Conservation (phyloP, 768 basidiomycete species). For the Mycena latifolia region DNA sequence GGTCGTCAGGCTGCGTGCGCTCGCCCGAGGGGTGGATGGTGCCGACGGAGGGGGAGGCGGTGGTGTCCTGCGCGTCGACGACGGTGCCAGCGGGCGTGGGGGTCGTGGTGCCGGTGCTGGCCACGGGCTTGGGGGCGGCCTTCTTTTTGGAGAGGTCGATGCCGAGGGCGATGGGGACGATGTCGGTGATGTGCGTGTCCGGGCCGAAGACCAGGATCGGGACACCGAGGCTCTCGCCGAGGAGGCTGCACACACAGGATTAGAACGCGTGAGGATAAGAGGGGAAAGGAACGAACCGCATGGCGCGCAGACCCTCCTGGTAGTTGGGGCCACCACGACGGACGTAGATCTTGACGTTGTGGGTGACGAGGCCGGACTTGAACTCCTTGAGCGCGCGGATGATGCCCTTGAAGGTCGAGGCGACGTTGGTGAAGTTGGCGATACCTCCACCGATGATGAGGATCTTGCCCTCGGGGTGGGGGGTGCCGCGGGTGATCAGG, state of each 20-base stretch:
- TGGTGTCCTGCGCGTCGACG: conserved; percentile 50
- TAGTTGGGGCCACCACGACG: conserved; percentile 99
- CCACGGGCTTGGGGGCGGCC: conserved; percentile 48
- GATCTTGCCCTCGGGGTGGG: conserved; percentile 91
- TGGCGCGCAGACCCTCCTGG: conserved; percentile 97
- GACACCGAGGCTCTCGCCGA: conserved; percentile 97
- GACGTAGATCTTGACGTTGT: conserved; percentile 95
- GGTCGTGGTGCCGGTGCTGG: conserved; percentile 62
- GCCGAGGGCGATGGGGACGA: conserved; percentile 98
- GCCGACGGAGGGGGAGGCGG: conserved; percentile 66
- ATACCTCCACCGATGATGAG: conserved; percentile 99
- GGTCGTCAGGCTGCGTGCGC: conserved; percentile 87
- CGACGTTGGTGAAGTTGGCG: conserved; percentile 99
- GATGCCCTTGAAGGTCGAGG: conserved; percentile 99
- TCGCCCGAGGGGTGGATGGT: conserved; percentile 82
- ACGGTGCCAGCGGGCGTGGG: conserved; percentile 58
- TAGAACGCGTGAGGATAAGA: neutral
- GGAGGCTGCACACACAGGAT: conserved; percentile 53
- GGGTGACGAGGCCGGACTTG: conserved; percentile 85
- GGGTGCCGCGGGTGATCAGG: conserved; percentile 91
- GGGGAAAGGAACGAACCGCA: conserved; percentile 61
- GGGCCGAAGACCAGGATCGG: conserved; percentile 98
- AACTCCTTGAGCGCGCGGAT: conserved; percentile 96
- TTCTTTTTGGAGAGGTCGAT: conserved; percentile 69
- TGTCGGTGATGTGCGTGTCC: conserved; percentile 98